These are phyloP conservation scores for Emmonsiellopsis sp. DNA, from an alignment of 2,329 filamentous ascomycete species.

Conservation along the genomic window DNA sequence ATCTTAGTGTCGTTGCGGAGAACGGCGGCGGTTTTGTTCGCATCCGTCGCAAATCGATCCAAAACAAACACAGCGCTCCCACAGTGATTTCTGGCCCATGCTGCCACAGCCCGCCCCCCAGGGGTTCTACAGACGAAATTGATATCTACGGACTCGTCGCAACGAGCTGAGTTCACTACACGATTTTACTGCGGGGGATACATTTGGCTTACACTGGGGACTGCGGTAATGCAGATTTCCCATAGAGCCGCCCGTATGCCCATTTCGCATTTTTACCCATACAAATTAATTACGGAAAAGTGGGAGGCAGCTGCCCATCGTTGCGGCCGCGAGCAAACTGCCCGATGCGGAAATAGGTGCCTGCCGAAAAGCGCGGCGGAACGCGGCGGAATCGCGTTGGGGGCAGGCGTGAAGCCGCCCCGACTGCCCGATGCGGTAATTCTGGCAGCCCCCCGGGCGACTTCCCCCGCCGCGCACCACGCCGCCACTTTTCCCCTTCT, in stretches of 20 bases:
- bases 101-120: not conserved
- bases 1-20: not conserved
- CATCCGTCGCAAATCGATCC: not conserved
- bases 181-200: conserved; percentile 1
- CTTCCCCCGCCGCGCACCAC: not conserved
- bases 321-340: not conserved
- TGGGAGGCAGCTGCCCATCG: conserved; percentile 7
- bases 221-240: conserved; percentile 1
- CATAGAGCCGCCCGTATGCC: conserved; percentile 2
- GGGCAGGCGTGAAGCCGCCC: conserved; percentile 2
- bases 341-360: not conserved
- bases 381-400: not conserved
- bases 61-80: not conserved
- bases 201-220: conserved; percentile 2
- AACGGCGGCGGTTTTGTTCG: not conserved
- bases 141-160: conserved; percentile 6
- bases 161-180: not conserved
- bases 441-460: not conserved
- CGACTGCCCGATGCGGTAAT: conserved; percentile 9
- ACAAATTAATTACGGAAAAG: conserved; percentile 6
- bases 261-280: not conserved
- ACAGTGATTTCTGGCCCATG: not conserved
- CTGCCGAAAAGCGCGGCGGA: not conserved
- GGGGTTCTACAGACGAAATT: not conserved
- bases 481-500: conserved; percentile 1